Evolutionary conservation across 2,329 filamentous ascomycete species (phyloP), one percentile per base, ranked within the genome.

Genomic region (Paramyrothecium roridum): DNA sequence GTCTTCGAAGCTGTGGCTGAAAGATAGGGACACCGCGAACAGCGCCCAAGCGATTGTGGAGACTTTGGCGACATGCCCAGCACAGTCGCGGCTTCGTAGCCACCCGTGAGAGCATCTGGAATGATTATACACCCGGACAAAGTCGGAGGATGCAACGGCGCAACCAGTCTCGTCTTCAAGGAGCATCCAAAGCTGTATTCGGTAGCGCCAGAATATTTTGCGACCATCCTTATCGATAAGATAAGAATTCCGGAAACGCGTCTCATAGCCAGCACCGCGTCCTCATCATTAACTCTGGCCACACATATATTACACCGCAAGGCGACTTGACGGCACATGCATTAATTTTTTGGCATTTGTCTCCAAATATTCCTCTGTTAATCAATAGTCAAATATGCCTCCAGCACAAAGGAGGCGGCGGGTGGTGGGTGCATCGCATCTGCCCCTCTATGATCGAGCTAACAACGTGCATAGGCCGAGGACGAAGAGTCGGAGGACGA

Each of bases 91-190:
- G 65, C 57, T 66, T 62, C 52, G 65, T 60, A 10, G 57, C 62
- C 56, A 66, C 66, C 59, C 68, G 69, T 20, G 71, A 67, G 59
- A 75, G 63, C 73, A 76, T 76, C 33, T 26, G 56, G 63, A 62
- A 51, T 53, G 45, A 46, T 26, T 46, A 53, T 43, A 19, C 37
- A 4, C 13, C 12, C 13, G 7, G 10, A 52, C 20, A 59, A 57
- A 54, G 37, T 43, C 59, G 26, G 26, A 30, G 26, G 26, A 30
- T 30, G 26, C 26, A 10, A 10, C 26, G 26, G 26, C 26, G 26
- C 26, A 30, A 30, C 26, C 37, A 19, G 37, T 43, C 13, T 13
- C 37, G 37, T 8, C 13, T 43, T 43, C 13, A 43, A 17, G 12
- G 13, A 3, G 37, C 37, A 43, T 6, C 37, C 6, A 43, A 43